Conservation (phyloP, 169 alveolate species). For the Cryptosporidium sp. region DNA sequence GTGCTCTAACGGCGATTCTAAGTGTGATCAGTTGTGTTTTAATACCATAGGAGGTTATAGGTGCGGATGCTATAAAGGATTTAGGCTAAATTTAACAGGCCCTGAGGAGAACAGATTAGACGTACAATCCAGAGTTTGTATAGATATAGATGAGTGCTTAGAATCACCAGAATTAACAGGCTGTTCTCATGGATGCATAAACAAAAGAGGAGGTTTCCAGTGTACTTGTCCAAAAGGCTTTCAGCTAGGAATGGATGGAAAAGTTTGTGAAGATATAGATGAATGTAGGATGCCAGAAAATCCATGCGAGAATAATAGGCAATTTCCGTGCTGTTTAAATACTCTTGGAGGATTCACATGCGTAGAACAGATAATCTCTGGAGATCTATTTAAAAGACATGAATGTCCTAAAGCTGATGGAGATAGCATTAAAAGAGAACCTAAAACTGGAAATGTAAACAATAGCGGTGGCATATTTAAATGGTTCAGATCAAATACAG, state of each 20-base stretch:
- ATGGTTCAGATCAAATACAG: slow-evolving; percentile 17
- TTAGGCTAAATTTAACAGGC: slow-evolving; percentile 28
- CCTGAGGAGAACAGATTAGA: slow-evolving; percentile 48
- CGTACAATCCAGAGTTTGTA: slow-evolving; percentile 71
- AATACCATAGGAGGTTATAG: slow-evolving; percentile 80
- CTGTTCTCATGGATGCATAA: slow-evolving; percentile 72
- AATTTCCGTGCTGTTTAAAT: slow-evolving; percentile 78
- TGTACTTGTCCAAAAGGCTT: slow-evolving; percentile 79
- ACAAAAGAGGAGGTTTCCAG: slow-evolving; percentile 70
- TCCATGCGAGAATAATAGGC: slow-evolving; percentile 54
- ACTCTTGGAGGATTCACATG: slow-evolving; percentile 79
- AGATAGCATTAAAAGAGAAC: background rate
- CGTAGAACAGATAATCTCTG: slow-evolving; percentile 61
- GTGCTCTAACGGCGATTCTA: slow-evolving; percentile 76
- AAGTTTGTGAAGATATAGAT: slow-evolving; percentile 79
- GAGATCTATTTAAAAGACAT: slow-evolving; percentile 43
- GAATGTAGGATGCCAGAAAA: slow-evolving; percentile 78
- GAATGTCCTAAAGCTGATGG: slow-evolving; percentile 44
- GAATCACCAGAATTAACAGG: slow-evolving; percentile 74
- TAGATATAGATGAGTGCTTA: slow-evolving; percentile 81
- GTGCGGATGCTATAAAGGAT: slow-evolving; percentile 78
- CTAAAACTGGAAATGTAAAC: background rate
- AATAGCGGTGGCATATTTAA: background rate
- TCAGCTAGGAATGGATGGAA: slow-evolving; percentile 57
- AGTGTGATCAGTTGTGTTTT: slow-evolving; percentile 77